Conservation (phyloP, 352 stramenopile genomes). For the Pythium grandisporangium region DNA sequence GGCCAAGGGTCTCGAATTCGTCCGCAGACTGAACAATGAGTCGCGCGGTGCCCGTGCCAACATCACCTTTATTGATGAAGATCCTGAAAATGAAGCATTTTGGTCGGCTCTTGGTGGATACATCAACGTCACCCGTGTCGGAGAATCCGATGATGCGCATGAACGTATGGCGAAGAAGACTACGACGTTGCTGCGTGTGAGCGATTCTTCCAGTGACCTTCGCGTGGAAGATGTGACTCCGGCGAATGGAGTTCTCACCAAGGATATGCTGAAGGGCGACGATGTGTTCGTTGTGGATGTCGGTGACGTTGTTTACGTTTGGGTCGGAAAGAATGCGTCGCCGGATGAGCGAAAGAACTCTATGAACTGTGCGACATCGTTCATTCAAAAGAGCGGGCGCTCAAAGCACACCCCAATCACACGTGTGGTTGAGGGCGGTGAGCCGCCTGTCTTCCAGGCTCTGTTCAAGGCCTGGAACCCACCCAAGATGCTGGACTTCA, state of each 20-base stretch:
- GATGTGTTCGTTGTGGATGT: conserved; percentile 92
- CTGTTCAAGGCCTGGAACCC: conserved; percentile 75
- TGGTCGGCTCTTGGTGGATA: conserved; percentile 89
- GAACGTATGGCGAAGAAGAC: conserved; percentile 52
- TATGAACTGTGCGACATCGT: conserved; percentile 77
- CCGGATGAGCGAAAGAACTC: conserved; percentile 81
- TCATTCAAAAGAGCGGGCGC: conserved; percentile 55
- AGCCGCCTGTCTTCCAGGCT: conserved; percentile 80
- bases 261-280: conserved; percentile 69
- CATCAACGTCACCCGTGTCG: conserved; percentile 49
- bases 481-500: conserved; percentile 62
- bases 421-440: conserved; percentile 75
- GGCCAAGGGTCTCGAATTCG: conserved; percentile 84
- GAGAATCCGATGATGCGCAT: conserved; percentile 48
- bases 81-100: conserved; percentile 86
- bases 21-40: conserved; percentile 83
- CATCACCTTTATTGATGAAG: conserved; percentile 85
- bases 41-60: conserved; percentile 68
- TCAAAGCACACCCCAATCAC: conserved; percentile 67
- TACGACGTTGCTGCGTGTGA: conserved; percentile 72
- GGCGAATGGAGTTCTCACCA: conserved; percentile 60
- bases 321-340: conserved; percentile 85
- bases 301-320: conserved; percentile 86
- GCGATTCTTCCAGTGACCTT: conserved; percentile 48
- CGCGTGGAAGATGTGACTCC: conserved; percentile 56